Evolutionary conservation across 2,329 filamentous ascomycete genomes (phyloP), one percentile per base, ranked within the genome.

Genomic region (Colletotrichum magnum): DNA sequence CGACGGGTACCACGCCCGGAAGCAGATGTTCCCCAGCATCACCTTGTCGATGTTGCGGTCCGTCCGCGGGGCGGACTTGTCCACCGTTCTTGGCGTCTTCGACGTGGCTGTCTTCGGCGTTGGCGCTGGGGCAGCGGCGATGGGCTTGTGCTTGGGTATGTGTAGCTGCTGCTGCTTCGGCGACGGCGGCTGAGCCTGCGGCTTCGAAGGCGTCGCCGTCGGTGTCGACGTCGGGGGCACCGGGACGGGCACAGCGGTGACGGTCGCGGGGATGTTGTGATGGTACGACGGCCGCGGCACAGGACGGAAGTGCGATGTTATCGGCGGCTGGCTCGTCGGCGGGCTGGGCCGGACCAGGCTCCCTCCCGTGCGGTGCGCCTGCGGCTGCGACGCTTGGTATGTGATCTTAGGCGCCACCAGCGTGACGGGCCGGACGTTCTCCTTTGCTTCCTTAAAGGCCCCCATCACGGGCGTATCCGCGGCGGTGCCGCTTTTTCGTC

Each of bases 1-100:
- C 16, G 94, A 97, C 7, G 94, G 94, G 79, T 96, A 98, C 94
- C 95, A 97, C 3, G 95, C 93, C 74, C 91, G 90, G 82, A 98
- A 97, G 75, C 91, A 90, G 39, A 96, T 86, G 75, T 94, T 90
- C 5, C 95, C 95, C 70, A 98, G 86, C 63, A 97, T 91, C 59
- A 98, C 93, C 77, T 94, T 93, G 77, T 94, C 90, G 72, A 98
- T 92, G 78, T 97, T 97, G 66, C 93, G 92, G 74, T 92, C 90
- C 10, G 85, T 77, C 43, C 80, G 79, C 1, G 79, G 81, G 6
- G 82, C 80, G 1, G 79, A 75, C 32, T 79, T 80, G 43, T 78
- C 74, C 15, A 73, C 72, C 9, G 61, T 54, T 12, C 36, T 56
- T 6, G 10, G 73, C 74, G 2, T 15, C 4, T 18, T 61, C 58